Percentiles rank a stretch among this genome's conserved stretches.
Conservation (phyloP, 371 early-diverging fungal genomes). For the Coemansia sp. region DNA sequence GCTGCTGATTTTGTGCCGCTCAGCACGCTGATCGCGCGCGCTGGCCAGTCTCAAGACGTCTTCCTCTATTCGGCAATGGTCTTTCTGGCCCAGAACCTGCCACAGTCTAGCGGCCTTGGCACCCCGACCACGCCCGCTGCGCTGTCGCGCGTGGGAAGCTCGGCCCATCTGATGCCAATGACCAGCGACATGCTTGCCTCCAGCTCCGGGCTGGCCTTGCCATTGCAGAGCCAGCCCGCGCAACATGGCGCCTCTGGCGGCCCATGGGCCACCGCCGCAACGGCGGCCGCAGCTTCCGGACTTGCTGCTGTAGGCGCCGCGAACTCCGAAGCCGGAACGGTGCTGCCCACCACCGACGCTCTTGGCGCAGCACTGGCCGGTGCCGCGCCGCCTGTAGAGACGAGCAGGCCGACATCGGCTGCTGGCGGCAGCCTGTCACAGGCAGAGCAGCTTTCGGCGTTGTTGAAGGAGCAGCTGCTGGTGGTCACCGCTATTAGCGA, state of each 20-base stretch:
- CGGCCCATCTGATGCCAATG: not conserved
- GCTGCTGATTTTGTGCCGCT: conserved; percentile 69
- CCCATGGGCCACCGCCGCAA: too few relatives aligned
- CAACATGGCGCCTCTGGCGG: not conserved
- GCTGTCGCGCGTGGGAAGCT: conserved; percentile 32
- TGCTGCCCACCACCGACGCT: not conserved
- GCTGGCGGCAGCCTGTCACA: conserved; percentile 8
- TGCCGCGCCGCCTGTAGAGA: not conserved
- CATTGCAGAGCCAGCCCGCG: not conserved
- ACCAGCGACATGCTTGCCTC: not conserved
- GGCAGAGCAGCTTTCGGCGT: conserved; percentile 38
- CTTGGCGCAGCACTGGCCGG: too few relatives aligned
- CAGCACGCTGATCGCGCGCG: conserved; percentile 56
- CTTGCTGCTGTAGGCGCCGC: not conserved
- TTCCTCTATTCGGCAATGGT: conserved; percentile 30
- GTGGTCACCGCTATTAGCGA: conserved; percentile 43
- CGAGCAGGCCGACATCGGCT: not conserved
- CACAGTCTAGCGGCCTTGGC: conserved; percentile 17
- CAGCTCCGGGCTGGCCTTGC: not conserved
- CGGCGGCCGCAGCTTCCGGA: not conserved
- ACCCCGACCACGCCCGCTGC: conserved; percentile 26
- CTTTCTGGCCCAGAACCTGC: conserved; percentile 9
- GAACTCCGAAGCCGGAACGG: not conserved
- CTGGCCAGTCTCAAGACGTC: conserved; percentile 20
- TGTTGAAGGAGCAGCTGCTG: conserved; percentile 43